Evolutionary conservation across 768 basidiomycete genomes (phyloP), one percentile per base, ranked within the genome.

Genomic region (Podaxis rugospora): DNA sequence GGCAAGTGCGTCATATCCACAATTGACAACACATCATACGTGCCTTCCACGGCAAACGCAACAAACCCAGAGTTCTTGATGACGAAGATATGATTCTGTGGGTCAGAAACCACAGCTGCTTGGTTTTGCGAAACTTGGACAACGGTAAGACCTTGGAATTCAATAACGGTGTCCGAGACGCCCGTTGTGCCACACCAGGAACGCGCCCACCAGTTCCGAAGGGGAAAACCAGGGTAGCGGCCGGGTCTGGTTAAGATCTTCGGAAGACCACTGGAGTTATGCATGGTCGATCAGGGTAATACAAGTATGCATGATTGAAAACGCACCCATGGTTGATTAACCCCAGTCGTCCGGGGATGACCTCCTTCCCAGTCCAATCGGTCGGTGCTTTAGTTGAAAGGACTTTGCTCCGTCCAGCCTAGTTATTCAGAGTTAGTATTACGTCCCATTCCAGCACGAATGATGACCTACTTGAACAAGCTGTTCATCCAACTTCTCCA

Each of bases 61-160:
- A 89, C 89, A 63, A 92, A 91, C 9, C 90, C 90, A 36, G 84
- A 77, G 67, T 90, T 89, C 71, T 87, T 90, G 66, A 93, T 77
- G 16, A 93, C 88, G 68, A 93, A 92, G 25, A 92, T 83, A 37
- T 84, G 86, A 63, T 92, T 92, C 74, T 85, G 79, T 50, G 89
- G 90, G 67, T 92, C 89, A 0, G 88, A 91, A 46, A 91, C 78
- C 32, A 91, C 87, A 0, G 90, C 90, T 2, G 88, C 88, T 66
- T 80, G 78, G 62, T 93, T 93, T 76, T 93, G 92, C 0, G 89
- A 89, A 21, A 93, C 92, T 68, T 93, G 92, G 0, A 93, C 90
- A n/a, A 90, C 80, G 0, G 88, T 91, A 62, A 93, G 74, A 53
- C 92, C 92, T 52, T 85, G 80, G 70, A 92, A 92, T 64, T 88